Evolutionary conservation across 306 rosid genomes (phyloP), one percentile per base, ranked within the genome.

Genomic region (Vachellia pachyceras): DNA sequence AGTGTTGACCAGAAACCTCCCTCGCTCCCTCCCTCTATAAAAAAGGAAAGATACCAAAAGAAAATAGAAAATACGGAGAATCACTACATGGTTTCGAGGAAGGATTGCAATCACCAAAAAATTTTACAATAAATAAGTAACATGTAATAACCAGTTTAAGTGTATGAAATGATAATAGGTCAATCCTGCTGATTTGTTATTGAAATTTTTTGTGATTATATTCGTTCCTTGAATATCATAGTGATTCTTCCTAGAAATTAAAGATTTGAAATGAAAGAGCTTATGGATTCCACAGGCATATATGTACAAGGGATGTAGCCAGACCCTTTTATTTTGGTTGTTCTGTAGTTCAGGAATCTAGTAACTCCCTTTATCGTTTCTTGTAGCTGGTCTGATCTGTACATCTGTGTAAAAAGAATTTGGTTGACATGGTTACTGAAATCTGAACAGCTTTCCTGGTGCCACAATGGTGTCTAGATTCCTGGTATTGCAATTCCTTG

Each of bases 391-490:
- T 69, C 77, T 6, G 9, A 37, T 69, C 77, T 55, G 14, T 35
- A 40, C 22, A n/a, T 11, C 6, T 46, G 49, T 33, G 50, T 64
- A 9, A 10, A 73, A 66, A 18, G 23, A 75, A 47, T 25, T 68
- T 67, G 69, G 52, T 54, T 78, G 47, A 83, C 60, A 52, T 83
- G 42, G 10, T 45, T 65, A 66, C 23, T 66, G 54, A 67, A 66
- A 47, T 80, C 46, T 72, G 36, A 66, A 65, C 57, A 33, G 66
- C 52, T 41, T 29, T 69, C 29, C 46, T 76, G 82, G 45, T 77
- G 49, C 54, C 61, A 46, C 37, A 49, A 44, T 29, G 57, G 49
- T 40, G 18, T 4, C 49, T 50, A 69, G 72, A 50, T 69, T 74
- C 65, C 72, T 45, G 29, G 64, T 25, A 33, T 13, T 47, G 78